These are phyloP conservation scores for Marasmius sp. DNA, from an alignment of 1,284 basidiomycete genomes.

Conservation along the genomic window DNA sequence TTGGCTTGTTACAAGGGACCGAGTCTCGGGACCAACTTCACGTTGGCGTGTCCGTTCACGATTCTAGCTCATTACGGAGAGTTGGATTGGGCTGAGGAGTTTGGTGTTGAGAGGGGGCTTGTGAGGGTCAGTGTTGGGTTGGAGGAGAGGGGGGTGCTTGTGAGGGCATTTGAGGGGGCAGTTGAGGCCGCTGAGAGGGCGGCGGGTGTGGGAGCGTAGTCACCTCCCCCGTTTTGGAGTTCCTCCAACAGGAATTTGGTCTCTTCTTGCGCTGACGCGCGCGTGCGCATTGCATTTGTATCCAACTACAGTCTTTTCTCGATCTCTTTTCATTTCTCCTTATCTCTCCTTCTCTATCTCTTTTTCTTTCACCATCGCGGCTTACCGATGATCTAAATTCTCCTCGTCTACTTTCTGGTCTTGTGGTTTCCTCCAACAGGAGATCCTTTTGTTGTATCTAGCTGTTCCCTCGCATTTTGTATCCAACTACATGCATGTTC, in stretches of 20 bases:
- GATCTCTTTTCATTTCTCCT: too few relatives aligned
- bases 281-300: too few relatives aligned
- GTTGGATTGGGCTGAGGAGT: slow-evolving; percentile 87
- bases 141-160: slow-evolving; percentile 71
- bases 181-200: slow-evolving; percentile 66
- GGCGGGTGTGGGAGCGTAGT: slow-evolving; percentile 9
- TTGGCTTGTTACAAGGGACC: slow-evolving; percentile 90
- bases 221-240: slow-evolving; percentile 3
- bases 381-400: too few relatives aligned
- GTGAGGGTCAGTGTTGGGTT: slow-evolving; percentile 91
- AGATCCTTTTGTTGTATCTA: background rate
- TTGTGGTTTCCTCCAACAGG: background rate
- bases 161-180: slow-evolving; percentile 65
- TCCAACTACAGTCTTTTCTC: too few relatives aligned
- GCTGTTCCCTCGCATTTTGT: slow-evolving; percentile 13
- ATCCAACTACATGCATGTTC: slow-evolving; percentile 27
- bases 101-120: slow-evolving; percentile 83
- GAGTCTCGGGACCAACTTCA: slow-evolving; percentile 94
- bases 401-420: too few relatives aligned
- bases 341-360: too few relatives aligned
- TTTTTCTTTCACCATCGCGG: too few relatives aligned
- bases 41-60: slow-evolving; percentile 90
- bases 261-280: too few relatives aligned
- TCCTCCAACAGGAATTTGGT: slow-evolving; percentile 19
- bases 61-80: slow-evolving; percentile 93